Conservation (phyloP, 257 asterid genomes). For the Linaria vulgaris region DNA sequence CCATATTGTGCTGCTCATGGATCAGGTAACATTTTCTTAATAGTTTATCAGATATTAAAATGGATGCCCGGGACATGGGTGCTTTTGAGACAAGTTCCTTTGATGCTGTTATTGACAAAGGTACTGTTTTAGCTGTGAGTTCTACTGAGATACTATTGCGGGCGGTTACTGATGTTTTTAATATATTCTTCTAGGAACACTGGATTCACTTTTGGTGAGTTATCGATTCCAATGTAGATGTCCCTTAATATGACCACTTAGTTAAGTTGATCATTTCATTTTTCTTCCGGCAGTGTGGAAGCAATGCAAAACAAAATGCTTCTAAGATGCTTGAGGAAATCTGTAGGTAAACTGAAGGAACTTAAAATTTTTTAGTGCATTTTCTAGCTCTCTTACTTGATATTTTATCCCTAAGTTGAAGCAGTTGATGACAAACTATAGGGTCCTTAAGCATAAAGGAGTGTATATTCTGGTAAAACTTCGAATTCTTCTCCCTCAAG, state of each 20-base stretch:
- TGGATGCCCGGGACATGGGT: slow-evolving; percentile 75
- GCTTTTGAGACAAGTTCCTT: slow-evolving; percentile 49
- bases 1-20: slow-evolving; percentile 4
- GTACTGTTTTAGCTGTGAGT: slow-evolving; percentile 29
- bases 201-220: slow-evolving; percentile 82
- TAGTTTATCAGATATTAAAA: slow-evolving; percentile 47
- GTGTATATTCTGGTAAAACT: slow-evolving; percentile 62
- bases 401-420: slow-evolving; percentile 49
- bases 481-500: slow-evolving; percentile 18
- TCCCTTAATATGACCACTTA: slow-evolving; percentile 12
- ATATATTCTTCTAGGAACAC: slow-evolving; percentile 55
- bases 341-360: slow-evolving; percentile 50
- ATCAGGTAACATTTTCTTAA: slow-evolving; percentile 35
- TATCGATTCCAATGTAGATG: slow-evolving; percentile 7
- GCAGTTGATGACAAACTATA: slow-evolving; percentile 68
- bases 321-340: slow-evolving; percentile 70
- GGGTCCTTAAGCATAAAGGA: slow-evolving; percentile 86
- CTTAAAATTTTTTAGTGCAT: slow-evolving; percentile 18
- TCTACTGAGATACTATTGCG: slow-evolving; percentile 17
- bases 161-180: slow-evolving; percentile 40
- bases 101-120: slow-evolving; percentile 70
- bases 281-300: slow-evolving; percentile 54
- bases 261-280: slow-evolving; percentile 16
- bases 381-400: slow-evolving; percentile 26
- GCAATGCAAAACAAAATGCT: slow-evolving; percentile 60